phyloP scores from a whole-genome alignment of 2,329 filamentous ascomycete genomes.

The Curvularia eragrostidis region DNA sequence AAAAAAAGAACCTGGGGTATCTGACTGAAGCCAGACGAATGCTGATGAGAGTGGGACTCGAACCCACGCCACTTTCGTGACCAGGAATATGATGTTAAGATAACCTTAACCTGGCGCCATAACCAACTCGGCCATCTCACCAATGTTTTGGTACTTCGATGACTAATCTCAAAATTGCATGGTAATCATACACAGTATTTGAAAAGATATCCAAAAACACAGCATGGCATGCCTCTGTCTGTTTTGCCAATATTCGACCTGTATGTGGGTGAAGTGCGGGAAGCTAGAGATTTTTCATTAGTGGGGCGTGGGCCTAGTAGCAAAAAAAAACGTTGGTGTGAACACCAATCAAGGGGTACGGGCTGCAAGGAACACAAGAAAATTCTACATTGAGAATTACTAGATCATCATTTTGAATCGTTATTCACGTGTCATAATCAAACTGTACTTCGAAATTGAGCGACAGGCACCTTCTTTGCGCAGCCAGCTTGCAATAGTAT shows the following conservation, averaged over 20 bases:
- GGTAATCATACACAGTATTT: background rate
- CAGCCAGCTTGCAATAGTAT: background rate
- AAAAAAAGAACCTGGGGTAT: conserved; percentile 30
- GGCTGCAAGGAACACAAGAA: background rate
- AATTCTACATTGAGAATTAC: background rate
- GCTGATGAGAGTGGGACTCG: conserved; percentile 50
- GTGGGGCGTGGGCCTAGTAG: background rate
- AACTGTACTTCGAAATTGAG: background rate
- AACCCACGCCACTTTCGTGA: conserved; percentile 50
- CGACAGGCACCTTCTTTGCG: background rate
- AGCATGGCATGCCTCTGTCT: background rate
- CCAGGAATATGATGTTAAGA: conserved; percentile 33
- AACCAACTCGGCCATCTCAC: conserved; percentile 19
- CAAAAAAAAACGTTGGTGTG: background rate
- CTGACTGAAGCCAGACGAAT: conserved; percentile 32
- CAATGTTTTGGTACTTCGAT: conserved; percentile 6
- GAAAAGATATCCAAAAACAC: background rate
- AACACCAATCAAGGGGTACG: background rate
- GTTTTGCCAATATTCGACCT: background rate
- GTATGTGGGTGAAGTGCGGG: background rate
- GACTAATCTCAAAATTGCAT: background rate
- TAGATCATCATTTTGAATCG: background rate
- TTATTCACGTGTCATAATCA: background rate
- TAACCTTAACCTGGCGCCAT: conserved; percentile 20
- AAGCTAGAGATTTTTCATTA: background rate